A percentile compares a stretch with the other conserved stretches of the same genome.
Conservation (phyloP, 768 basidiomycete genomes). For the Rossbeevera mucosa region DNA sequence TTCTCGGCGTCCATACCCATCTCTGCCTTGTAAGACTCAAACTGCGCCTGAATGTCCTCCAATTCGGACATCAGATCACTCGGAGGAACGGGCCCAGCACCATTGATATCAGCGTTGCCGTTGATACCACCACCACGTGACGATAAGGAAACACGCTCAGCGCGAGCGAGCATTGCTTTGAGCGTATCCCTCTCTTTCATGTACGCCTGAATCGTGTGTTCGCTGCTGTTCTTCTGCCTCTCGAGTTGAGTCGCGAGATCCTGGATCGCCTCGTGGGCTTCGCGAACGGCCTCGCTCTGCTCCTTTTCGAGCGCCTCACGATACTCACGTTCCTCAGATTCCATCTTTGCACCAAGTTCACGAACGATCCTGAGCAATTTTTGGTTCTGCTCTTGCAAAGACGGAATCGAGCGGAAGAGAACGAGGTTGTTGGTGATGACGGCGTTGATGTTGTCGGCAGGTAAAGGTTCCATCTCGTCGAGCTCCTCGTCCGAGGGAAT, state of each 20-base stretch:
- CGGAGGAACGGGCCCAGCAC: conserved; percentile 15
- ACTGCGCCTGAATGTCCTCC: conserved; percentile 69
- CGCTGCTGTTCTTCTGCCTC: conserved; percentile 64
- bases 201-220: conserved; percentile 70
- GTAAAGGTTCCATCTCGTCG: conserved; percentile 40
- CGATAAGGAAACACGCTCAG: conserved; percentile 30
- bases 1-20: conserved; percentile 73
- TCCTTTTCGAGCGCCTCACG: conserved; percentile 65
- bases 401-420: conserved; percentile 72
- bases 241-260: conserved; percentile 76
- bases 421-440: conserved; percentile 89
- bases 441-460: conserved; percentile 59
- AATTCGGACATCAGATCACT: conserved; percentile 55
- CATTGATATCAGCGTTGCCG: conserved; percentile 36
- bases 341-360: conserved; percentile 80
- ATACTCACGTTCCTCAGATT: conserved; percentile 77
- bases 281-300: conserved; percentile 73
- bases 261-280: conserved; percentile 85
- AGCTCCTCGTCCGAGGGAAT: conserved; percentile 68
- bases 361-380: conserved; percentile 79
- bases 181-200: conserved; percentile 87
- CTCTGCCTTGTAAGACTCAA: conserved; percentile 75
- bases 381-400: conserved; percentile 90
- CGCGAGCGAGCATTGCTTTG: conserved; percentile 64
- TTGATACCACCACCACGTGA: conserved; percentile 22